Evolutionary conservation across 805 yeast species (phyloP).

Genomic region (Saccharomycopsis javanensis): DNA sequence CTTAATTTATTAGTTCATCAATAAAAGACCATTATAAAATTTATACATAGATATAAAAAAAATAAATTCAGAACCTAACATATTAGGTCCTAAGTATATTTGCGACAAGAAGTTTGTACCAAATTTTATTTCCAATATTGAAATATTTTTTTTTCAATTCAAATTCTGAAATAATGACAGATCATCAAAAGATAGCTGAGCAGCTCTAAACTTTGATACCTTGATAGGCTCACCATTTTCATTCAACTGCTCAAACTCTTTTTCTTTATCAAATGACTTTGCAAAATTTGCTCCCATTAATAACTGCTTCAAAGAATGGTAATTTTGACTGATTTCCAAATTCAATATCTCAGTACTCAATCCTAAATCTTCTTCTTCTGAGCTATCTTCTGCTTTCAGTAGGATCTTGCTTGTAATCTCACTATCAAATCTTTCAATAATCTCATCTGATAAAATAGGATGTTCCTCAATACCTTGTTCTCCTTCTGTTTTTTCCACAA

Average conservation of each 20-base stretch:
- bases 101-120: too few relatives aligned
- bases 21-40: too few relatives aligned
- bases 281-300: constrained; percentile 40
- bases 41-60: too few relatives aligned
- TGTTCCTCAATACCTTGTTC: constrained; percentile 25
- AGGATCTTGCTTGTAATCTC: not conserved
- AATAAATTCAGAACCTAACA: too few relatives aligned
- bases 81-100: too few relatives aligned
- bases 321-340: constrained; percentile 44
- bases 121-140: too few relatives aligned
- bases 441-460: constrained; percentile 33
- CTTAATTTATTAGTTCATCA: too few relatives aligned
- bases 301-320: constrained; percentile 45
- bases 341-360: constrained; percentile 27
- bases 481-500: constrained; percentile 17
- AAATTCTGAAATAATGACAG: not conserved
- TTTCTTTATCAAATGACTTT: constrained; percentile 36
- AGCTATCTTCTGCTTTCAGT: too few relatives aligned
- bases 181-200: constrained; percentile 22
- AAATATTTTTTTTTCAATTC: not conserved
- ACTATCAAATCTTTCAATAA: constrained; percentile 31
- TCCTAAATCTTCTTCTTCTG: constrained; percentile 25
- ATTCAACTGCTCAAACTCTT: constrained; percentile 61
- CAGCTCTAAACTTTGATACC: constrained; percentile 61
- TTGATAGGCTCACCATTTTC: constrained; percentile 49